Evolutionary conservation across 2,329 filamentous ascomycete genomes (phyloP), one percentile per base, ranked within the genome.

Genomic region (Fusarium clavum): DNA sequence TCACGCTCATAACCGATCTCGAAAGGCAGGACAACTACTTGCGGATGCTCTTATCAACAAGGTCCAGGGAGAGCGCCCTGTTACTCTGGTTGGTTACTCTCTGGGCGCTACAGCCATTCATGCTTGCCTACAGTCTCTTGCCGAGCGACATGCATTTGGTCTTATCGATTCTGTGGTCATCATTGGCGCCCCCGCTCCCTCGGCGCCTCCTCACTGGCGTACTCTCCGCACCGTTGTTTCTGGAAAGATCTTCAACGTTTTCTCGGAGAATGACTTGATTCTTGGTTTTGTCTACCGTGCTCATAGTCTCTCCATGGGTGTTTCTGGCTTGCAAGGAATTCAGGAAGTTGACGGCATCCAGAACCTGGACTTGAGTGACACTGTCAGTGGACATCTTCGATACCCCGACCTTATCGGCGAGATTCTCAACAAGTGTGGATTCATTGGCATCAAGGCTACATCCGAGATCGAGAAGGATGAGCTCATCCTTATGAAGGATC

Each of bases 271-370:
- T 64, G 94, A 98, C 79, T 92, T 93, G 75, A 90, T 98, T 32
- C 88, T 98, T 2, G 94, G 90, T 2, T 95, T 97, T 77, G 83
- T 97, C 20, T 97, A 98, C 78, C 90, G 94, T 46, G 91, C 93
- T 4, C 94, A 92, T 43, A 94, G 91, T 62, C 87, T 97, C 29
- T 91, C 96, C 69, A 86, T 92, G 43, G 94, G 94, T 6, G 88
- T 97, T 44, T 94, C 94, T 0, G 95, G 94, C 0, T 82, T 98
- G 3, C 92, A 97, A 77, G 85, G 89, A 32, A 88, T 97, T 25
- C 75, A 89, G 61, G 87, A 85, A 11, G 88, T 94, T 18, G 85
- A 87, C 8, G 91, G 91, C 4, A 85, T 96, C 76, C 79, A 85
- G 65, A 88, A 88, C 65, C 73, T 88, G 18, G 79, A 88, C 60